phyloP scores from a whole-genome alignment of 2,329 filamentous ascomycete genomes.

The Trichoderma koningiopsis region DNA sequence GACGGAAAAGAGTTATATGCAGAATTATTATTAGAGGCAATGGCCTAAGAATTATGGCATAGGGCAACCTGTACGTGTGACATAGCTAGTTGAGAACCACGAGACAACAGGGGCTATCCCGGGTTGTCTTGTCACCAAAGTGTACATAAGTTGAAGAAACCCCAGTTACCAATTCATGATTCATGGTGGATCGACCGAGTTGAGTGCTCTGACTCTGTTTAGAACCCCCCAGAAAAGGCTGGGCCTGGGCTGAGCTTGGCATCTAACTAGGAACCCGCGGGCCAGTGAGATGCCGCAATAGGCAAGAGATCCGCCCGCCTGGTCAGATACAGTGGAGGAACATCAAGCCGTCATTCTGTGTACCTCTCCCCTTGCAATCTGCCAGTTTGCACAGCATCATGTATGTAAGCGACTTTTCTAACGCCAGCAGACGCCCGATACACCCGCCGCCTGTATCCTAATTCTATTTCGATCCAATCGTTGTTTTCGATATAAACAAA shows the following conservation, averaged over 20 bases:
- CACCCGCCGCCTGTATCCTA: neutral
- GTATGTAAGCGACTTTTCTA: neutral
- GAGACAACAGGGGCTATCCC: neutral
- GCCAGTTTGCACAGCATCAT: neutral
- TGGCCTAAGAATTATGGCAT: neutral
- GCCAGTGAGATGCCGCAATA: neutral
- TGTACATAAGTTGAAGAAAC: neutral
- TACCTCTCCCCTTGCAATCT: neutral
- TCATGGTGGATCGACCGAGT: neutral
- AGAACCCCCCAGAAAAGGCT: neutral
- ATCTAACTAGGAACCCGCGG: neutral
- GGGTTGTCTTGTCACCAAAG: neutral
- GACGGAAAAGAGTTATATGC: neutral
- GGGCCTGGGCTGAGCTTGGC: neutral
- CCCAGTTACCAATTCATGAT: neutral
- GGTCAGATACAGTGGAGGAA: neutral
- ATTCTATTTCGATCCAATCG: neutral
- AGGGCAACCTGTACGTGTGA: neutral
- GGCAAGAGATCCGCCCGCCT: constrained; percentile 1
- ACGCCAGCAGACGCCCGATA: neutral
- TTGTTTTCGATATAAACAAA: neutral
- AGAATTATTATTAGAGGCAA: neutral
- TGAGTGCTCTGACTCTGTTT: neutral
- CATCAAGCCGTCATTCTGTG: neutral
- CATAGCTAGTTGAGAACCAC: neutral